Evolutionary conservation across 345 rosid species (phyloP).

Genomic region (Adansonia digitata): DNA sequence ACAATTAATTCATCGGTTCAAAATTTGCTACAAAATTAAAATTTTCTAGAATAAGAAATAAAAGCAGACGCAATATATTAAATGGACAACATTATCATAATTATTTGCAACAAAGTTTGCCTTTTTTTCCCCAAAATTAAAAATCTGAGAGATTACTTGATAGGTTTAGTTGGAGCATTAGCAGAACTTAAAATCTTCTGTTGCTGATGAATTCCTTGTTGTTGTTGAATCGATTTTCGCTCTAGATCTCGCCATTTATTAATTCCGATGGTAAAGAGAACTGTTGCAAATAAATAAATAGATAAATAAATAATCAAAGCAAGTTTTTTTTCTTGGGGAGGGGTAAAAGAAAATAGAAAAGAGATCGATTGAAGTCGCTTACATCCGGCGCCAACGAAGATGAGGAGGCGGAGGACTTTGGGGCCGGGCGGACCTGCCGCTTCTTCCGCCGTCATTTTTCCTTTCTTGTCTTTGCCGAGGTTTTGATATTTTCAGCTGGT

Average conservation of each 20-base stretch:
- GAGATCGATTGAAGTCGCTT: background rate
- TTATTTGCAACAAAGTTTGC: background rate
- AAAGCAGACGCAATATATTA: background rate
- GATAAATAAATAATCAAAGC: background rate
- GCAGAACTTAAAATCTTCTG: background rate
- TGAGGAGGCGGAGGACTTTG: constrained; percentile 1
- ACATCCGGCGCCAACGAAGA: constrained; percentile 1
- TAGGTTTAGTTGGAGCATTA: constrained; percentile 1
- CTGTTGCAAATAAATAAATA: constrained; percentile 22
- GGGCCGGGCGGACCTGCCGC: constrained; percentile 3
- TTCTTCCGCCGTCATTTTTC: background rate
- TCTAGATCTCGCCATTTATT: constrained; percentile 73
- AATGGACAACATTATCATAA: background rate
- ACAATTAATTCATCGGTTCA: too few species aligned
- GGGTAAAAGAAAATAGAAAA: background rate
- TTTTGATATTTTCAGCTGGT: background rate
- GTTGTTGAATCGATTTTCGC: constrained; percentile 40
- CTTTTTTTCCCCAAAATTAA: background rate
- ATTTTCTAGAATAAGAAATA: background rate
- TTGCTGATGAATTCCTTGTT: constrained; percentile 14
- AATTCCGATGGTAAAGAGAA: constrained; percentile 51
- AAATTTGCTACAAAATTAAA: background rate
- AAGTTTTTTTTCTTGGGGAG: background rate
- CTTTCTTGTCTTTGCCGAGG: background rate
- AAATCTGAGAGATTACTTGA: background rate